Evolutionary conservation across 805 yeast genomes (phyloP).

Genomic region (Wickerhamiella allomyrinae): DNA sequence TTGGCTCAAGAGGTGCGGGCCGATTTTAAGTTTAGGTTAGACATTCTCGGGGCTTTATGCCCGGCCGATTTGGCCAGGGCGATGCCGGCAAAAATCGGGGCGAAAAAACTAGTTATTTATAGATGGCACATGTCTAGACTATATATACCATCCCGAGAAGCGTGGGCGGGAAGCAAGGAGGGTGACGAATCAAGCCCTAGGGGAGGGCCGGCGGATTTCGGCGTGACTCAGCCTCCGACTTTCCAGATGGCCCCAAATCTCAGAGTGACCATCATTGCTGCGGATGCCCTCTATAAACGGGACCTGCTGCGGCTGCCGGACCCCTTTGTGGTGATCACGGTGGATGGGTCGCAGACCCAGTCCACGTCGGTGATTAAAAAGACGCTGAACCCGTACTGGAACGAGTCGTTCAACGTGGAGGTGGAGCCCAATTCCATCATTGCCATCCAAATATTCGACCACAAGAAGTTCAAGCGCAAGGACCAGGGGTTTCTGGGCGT

Average conservation of each 20-base stretch:
- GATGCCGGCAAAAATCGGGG: no score
- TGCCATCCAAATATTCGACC: slow-evolving; percentile 91
- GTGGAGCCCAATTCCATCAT: slow-evolving; percentile 41
- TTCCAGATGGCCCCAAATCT: slow-evolving; percentile 12
- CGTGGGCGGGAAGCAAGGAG: no score
- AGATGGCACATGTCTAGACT: no score
- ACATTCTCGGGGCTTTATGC: no score
- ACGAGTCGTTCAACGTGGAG: slow-evolving; percentile 70
- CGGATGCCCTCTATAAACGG: slow-evolving; percentile 87
- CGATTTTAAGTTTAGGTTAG: no score
- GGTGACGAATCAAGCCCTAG: not conserved
- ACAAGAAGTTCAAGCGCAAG: slow-evolving; percentile 91
- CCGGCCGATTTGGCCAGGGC: no score
- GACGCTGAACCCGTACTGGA: slow-evolving; percentile 96
- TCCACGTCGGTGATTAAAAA: slow-evolving; percentile 88
- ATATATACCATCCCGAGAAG: no score
- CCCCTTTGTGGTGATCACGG: slow-evolving; percentile 93
- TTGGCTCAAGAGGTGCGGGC: no score
- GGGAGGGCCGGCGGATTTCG: not conserved
- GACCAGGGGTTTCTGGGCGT: slow-evolving; percentile 98
- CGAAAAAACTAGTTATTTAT: no score
- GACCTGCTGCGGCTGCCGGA: slow-evolving; percentile 94
- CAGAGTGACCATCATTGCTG: slow-evolving; percentile 52
- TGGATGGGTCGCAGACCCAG: slow-evolving; percentile 94
- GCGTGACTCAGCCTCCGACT: not conserved